Conservation (phyloP, 768 basidiomycete genomes). For the Symmetrospora coprosmae region DNA sequence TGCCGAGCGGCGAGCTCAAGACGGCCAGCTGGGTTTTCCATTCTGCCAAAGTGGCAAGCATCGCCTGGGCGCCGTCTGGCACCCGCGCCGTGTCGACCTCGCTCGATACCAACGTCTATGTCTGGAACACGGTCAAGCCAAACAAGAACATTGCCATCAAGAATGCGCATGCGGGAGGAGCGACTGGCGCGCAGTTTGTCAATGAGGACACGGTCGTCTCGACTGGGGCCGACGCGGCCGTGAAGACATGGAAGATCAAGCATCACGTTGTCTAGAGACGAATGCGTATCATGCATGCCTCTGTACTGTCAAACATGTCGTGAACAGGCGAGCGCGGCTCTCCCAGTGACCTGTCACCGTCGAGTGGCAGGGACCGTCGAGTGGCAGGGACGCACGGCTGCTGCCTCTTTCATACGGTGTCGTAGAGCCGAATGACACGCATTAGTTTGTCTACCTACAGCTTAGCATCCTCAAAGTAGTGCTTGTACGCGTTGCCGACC, state of each 20-base stretch:
- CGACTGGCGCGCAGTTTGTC: conserved; percentile 67
- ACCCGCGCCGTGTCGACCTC: conserved; percentile 72
- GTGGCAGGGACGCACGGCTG: too few species aligned
- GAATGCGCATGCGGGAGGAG: conserved; percentile 74
- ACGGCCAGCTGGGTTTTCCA: conserved; percentile 78
- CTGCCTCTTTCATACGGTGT: too few species aligned
- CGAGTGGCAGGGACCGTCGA: too few species aligned
- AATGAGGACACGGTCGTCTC: conserved; percentile 50
- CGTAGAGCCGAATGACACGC: too few species aligned
- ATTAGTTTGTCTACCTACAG: conserved; percentile 1
- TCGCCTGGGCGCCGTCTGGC: conserved; percentile 61
- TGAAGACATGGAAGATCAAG: conserved; percentile 43
- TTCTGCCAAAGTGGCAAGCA: conserved; percentile 60
- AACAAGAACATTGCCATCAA: conserved; percentile 64
- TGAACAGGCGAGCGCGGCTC: too few species aligned
- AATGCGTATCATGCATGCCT: too few species aligned
- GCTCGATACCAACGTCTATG: conserved; percentile 80
- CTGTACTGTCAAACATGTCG: too few species aligned
- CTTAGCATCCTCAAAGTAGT: conserved; percentile 46
- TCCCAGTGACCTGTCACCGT: too few species aligned
- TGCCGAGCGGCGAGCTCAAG: conserved; percentile 44
- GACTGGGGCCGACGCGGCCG: conserved; percentile 56
- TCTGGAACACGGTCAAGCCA: conserved; percentile 59
- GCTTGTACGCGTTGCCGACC: conserved; percentile 54
- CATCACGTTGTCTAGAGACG: conserved; percentile 15